These are phyloP conservation scores for Verticillium longisporum DNA, from an alignment of 2,329 filamentous ascomycete species.

Conservation along the genomic window DNA sequence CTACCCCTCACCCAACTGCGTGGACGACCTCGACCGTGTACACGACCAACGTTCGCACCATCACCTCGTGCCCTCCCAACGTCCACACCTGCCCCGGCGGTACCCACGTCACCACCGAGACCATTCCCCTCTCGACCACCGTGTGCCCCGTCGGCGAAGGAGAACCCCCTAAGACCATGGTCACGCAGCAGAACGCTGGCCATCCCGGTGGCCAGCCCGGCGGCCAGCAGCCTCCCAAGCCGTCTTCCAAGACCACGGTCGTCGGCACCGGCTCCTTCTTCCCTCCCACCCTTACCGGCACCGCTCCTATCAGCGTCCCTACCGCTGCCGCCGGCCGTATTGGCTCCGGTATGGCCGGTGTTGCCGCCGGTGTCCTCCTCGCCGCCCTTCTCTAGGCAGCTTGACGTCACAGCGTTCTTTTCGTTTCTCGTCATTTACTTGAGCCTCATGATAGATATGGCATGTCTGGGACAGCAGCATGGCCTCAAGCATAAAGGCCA, in stretches of 20 bases:
- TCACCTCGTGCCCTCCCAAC: conserved; percentile 8
- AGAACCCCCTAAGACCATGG: conserved; percentile 3
- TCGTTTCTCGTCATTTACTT: neutral
- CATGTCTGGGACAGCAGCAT: neutral
- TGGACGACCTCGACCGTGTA: conserved; percentile 12
- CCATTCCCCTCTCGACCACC: conserved; percentile 27
- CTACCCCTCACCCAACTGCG: neutral
- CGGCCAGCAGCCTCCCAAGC: neutral
- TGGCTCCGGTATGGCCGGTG: conserved; percentile 4
- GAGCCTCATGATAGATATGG: neutral
- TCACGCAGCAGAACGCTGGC: conserved; percentile 1
- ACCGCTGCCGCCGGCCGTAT: conserved; percentile 5
- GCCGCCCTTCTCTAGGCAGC: conserved; percentile 5
- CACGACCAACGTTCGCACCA: conserved; percentile 10
- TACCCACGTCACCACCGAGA: conserved; percentile 29
- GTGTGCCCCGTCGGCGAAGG: conserved; percentile 17
- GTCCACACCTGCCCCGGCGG: conserved; percentile 3
- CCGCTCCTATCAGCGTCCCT: neutral
- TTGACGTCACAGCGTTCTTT: neutral
- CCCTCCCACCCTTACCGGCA: neutral
- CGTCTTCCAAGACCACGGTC: neutral
- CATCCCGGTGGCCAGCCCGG: neutral
- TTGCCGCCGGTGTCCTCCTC: conserved; percentile 6
- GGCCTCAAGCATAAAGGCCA: neutral
- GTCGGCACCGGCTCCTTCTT: neutral